These are phyloP conservation scores for Psilocybe sp. DNA, from an alignment of 768 basidiomycete genomes.

Conservation along the genomic window DNA sequence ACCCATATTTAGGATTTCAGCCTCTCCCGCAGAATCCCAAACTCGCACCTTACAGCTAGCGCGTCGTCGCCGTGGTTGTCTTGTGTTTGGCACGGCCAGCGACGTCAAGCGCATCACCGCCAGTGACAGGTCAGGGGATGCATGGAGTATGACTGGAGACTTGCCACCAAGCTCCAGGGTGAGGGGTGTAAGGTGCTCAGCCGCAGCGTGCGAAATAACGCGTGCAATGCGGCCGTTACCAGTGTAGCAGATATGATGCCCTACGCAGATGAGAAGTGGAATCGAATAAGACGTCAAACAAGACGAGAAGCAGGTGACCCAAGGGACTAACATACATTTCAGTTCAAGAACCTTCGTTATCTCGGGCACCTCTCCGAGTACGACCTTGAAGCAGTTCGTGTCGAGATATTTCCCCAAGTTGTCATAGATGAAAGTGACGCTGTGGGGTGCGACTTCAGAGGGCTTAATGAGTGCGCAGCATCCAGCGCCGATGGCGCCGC, in stretches of 20 bases:
- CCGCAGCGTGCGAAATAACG: constrained; percentile 49
- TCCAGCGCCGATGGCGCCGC: constrained; percentile 74
- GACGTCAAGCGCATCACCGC: too few species aligned
- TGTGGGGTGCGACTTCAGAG: constrained; percentile 56
- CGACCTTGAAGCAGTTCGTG: constrained; percentile 46
- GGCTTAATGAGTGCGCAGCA: constrained; percentile 64
- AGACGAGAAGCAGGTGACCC: too few species aligned
- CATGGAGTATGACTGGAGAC: constrained; percentile 42
- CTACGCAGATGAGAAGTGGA: constrained; percentile 11
- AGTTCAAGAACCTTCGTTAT: constrained; percentile 51
- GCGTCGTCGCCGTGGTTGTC: too few species aligned
- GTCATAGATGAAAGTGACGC: constrained; percentile 46
- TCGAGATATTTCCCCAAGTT: constrained; percentile 53
- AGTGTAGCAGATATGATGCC: constrained; percentile 44
- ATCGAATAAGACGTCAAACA: neutral
- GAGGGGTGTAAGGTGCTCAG: constrained; percentile 50
- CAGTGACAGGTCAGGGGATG: constrained; percentile 31
- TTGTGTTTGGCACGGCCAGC: too few species aligned
- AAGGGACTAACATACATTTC: constrained; percentile 38
- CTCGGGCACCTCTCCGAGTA: constrained; percentile 59
- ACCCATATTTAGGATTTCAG: too few species aligned
- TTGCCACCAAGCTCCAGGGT: constrained; percentile 59
- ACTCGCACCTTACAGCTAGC: too few species aligned
- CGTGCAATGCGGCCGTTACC: constrained; percentile 45
- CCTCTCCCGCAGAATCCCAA: too few species aligned